phyloP scores from a whole-genome alignment of 2,329 filamentous ascomycete species.

The Dactylellina haptotyla region DNA sequence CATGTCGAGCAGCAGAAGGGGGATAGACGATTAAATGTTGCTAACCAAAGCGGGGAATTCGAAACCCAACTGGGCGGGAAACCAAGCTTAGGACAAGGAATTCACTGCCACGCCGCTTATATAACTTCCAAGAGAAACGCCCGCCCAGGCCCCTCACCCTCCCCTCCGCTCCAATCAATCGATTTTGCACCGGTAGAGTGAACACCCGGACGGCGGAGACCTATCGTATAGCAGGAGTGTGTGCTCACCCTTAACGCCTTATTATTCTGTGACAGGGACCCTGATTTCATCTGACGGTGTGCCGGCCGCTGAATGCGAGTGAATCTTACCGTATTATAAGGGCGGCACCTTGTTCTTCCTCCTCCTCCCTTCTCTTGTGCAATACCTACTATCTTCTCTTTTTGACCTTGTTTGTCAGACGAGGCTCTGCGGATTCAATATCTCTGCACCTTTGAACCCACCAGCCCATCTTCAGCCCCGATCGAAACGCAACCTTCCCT shows the following conservation, averaged over 20 bases:
- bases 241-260: conserved; percentile 1
- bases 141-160: background rate
- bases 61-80: conserved; percentile 1
- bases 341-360: background rate
- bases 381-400: background rate
- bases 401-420: background rate
- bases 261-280: conserved; percentile 1
- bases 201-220: background rate
- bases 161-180: conserved; percentile 5
- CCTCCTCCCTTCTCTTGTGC: background rate
- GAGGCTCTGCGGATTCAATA: too few relatives aligned
- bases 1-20: too few relatives aligned
- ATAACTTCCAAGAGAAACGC: conserved; percentile 13
- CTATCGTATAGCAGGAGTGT: background rate
- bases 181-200: background rate
- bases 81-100: background rate
- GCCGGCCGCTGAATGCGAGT: background rate
- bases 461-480: too few relatives aligned
- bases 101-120: conserved; percentile 34
- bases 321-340: background rate
- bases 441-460: too few relatives aligned
- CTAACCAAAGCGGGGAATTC: conserved; percentile 7
- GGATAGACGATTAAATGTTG: too few relatives aligned
- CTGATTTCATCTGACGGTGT: background rate
- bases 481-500: too few relatives aligned